Base-by-base conservation (phyloP, 768 basidiomycete genomes). In the Royoungia palumana region DNA sequence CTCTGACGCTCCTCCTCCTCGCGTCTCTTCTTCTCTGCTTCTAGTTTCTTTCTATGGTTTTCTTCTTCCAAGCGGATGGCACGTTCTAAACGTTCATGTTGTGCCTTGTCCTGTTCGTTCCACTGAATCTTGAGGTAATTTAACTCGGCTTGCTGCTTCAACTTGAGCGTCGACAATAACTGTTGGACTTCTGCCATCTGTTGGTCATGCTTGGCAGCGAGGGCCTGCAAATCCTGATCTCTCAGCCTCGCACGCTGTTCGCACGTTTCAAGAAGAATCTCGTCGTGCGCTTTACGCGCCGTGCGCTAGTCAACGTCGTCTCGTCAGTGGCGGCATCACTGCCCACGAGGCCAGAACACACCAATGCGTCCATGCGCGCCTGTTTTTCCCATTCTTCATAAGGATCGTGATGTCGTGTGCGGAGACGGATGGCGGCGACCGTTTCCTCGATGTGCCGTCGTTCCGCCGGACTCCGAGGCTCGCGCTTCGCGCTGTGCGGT, bases 21-120 rank as follows among this genome's bases (percentile, higher is more conserved):
- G 17, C 65, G 63, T 24, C 57, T 66, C 61, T 70, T 77, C 48
- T 77, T 70, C 63, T 88, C 85, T 19, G 75, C 81, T 49, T 83
- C 84, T 34, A 81, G 56, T 47, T 62, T 71, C 51, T 64, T 72
- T 9, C 72, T 73, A 19, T 77, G 64, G 50, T 80, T 83, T 24
- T 81, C 82, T 52, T 87, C 82, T 59, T 88, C 85, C 4, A 67
- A 25, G 57, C 76, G 76, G 52, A 89, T 89, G 7, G 75, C 80
- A 3, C 52, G 61, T 64, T 89, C 85, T 44, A 87, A 78, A 5
- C 81, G 72, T 22, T 79, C 72, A 70, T 80, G 82, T 32, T 81
- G 67, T 42, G 59, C 57, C 38, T 53, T 67, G 50, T 75, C 72
- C 42, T 76, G 70, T 32, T 68, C 66, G 41, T 74, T 74, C 78